Evolutionary conservation across 2,329 filamentous ascomycete genomes (phyloP).

Genomic region (Phoma sp.): DNA sequence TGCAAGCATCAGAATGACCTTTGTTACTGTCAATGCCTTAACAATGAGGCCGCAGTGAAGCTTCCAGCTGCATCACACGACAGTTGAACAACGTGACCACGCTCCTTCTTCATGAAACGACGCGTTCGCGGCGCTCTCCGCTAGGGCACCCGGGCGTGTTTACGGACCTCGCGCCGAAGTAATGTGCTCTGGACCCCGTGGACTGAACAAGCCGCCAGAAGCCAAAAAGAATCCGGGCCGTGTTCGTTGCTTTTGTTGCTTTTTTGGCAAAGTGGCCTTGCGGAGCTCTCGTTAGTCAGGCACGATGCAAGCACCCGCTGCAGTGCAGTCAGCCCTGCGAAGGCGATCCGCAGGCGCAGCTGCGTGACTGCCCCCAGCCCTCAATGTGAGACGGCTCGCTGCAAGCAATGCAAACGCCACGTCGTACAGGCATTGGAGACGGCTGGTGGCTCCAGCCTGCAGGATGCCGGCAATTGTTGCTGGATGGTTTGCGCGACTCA

Average conservation of each 20-base stretch:
- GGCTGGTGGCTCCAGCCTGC: conserved; percentile 9
- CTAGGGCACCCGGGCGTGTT: conserved; percentile 23
- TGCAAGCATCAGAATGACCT: background rate
- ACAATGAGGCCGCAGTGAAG: too few relatives aligned
- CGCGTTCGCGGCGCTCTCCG: conserved; percentile 14
- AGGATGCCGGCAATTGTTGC: conserved; percentile 26
- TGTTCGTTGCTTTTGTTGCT: conserved; percentile 8
- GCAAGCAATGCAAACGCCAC: conserved; percentile 32
- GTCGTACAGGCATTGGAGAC: conserved; percentile 28
- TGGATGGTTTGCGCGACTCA: conserved; percentile 19
- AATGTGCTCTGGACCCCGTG: conserved; percentile 24
- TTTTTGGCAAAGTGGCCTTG: conserved; percentile 15
- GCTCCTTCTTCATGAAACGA: conserved; percentile 8
- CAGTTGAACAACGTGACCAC: conserved; percentile 9
- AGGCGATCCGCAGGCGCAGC: conserved; percentile 9
- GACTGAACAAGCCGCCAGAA: conserved; percentile 9
- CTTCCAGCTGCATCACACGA: too few relatives aligned
- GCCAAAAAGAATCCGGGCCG: conserved; percentile 19
- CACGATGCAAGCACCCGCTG: conserved; percentile 24
- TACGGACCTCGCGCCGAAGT: conserved; percentile 23
- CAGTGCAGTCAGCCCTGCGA: conserved; percentile 17
- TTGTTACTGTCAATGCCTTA: too few relatives aligned
- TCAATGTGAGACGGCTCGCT: conserved; percentile 21
- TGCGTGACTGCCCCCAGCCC: background rate
- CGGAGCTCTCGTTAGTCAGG: conserved; percentile 29